Percentiles rank a stretch among this genome's conserved stretches.
phyloP scores from a whole-genome alignment of 192 early-diverging fungal species.

The Chytriomyces hyalinus region DNA sequence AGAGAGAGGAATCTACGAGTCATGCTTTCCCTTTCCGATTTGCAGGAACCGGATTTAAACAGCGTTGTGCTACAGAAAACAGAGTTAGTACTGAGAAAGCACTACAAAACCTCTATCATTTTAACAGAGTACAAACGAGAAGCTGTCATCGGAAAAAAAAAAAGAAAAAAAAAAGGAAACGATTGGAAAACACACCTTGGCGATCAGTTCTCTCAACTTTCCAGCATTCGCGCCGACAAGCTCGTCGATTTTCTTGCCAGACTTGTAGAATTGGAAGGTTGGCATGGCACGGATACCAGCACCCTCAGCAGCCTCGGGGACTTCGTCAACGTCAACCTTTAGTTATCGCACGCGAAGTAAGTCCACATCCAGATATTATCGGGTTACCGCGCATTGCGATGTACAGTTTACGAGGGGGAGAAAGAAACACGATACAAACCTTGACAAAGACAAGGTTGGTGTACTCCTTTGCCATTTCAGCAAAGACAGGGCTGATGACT shows the following conservation, averaged over 20 bases:
- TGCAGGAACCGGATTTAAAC: neutral
- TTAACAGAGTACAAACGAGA: neutral
- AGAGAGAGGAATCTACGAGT: neutral
- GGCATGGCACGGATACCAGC: constrained; percentile 71
- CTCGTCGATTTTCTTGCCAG: constrained; percentile 74
- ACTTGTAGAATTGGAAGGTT: constrained; percentile 84
- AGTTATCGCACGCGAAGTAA: neutral
- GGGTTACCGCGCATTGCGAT: too few relatives aligned
- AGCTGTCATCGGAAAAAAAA: neutral
- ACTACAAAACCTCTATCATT: neutral
- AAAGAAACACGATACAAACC: constrained; percentile 17
- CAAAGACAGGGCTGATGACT: constrained; percentile 57
- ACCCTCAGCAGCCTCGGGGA: constrained; percentile 53
- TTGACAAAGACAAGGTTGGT: constrained; percentile 49
- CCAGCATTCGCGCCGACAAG: constrained; percentile 79
- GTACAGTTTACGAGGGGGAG: neutral
- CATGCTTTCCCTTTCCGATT: neutral
- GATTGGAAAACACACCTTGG: constrained; percentile 46
- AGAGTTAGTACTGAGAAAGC: neutral
- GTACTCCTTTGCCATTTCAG: constrained; percentile 47
- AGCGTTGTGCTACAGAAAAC: neutral
- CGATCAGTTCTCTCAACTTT: constrained; percentile 72
- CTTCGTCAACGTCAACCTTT: constrained; percentile 64
- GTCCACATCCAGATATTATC: too few relatives aligned
- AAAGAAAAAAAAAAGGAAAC: constrained; percentile 1